Base-by-base conservation (phyloP, 129 eudicot genomes). In the Artemisia annua region DNA sequence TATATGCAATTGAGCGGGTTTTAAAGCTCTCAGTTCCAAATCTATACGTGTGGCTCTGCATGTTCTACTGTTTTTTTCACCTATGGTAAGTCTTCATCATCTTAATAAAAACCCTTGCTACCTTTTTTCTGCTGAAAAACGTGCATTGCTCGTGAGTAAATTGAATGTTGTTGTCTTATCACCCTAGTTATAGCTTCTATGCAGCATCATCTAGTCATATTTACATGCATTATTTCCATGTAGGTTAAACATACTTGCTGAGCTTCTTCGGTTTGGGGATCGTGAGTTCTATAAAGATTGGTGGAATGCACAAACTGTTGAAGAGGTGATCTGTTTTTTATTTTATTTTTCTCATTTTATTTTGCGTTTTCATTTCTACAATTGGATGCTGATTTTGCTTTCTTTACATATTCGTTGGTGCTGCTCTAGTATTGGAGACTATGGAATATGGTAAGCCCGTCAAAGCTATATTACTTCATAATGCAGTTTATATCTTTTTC, bases 241-340 rank as follows among this genome's bases (percentile, higher is more conserved):
- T 65, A 92, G 97, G 98, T 71, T 94, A 62, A 90, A 94, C 82
- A 94, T 90, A 84, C 92, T 94, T 73, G 98, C 98, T 13, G 98
- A 94, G 84, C 86, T 94, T 72, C 96, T 94, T 70, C 55, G 95
- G n/a, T 94, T 94, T 83, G 98, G 98, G 75, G 98, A 94, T 65
- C 98, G 98, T 71, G 98, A 94, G 80, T 94, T 94, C 70, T 94
- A 94, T 78, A 94, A 94, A 78, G 98, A 94, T 86, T 94, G 98
- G 98, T 94, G 98, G 98, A 94, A 94, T 70, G 98, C 98, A 61
- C 83, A 83, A 80, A 90, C 98, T 24, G 78, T 90, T 73, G 98
- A 94, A 83, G 98, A 94, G 97, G 98, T 94, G 67, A 66, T 75
- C 48, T 55, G 22, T 71, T 54, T 2, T 39, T 3, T 43, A 11